Conservation (phyloP, 1,284 basidiomycete species). For the Puccinia horiana region DNA sequence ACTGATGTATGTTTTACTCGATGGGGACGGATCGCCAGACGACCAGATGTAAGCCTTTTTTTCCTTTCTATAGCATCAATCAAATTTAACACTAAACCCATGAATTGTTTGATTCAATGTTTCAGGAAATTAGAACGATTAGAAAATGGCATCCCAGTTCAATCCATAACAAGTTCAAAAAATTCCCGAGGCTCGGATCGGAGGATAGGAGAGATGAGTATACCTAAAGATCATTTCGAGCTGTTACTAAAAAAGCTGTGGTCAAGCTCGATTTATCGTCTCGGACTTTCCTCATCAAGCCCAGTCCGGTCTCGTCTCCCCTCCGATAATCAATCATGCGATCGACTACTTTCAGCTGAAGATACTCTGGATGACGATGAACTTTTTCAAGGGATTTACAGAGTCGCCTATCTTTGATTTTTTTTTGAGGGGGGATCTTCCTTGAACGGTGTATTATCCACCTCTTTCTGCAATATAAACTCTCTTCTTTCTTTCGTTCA, state of each 20-base stretch:
- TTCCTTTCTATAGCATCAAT: background rate
- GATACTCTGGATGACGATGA: slow-evolving; percentile 7
- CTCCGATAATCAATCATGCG: background rate
- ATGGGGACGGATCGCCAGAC: background rate
- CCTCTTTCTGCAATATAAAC: background rate
- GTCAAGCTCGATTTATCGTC: background rate
- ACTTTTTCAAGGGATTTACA: slow-evolving; percentile 20
- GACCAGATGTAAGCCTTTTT: background rate
- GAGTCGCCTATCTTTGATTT: slow-evolving; percentile 7
- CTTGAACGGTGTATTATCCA: no score
- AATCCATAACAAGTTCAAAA: background rate
- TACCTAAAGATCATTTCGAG: slow-evolving; percentile 23
- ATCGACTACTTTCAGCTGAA: background rate
- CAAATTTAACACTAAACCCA: background rate
- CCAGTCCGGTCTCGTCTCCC: background rate
- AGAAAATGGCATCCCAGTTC: background rate
- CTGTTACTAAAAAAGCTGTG: background rate
- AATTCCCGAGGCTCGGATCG: background rate
- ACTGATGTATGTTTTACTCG: slow-evolving; percentile 20
- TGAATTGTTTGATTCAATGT: background rate
- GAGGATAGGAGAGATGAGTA: slow-evolving; percentile 19
- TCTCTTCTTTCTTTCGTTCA: background rate
- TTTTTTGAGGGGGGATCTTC: no score
- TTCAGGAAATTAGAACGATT: slow-evolving; percentile 2
- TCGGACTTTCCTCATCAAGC: background rate